phyloP scores from a whole-genome alignment of 495 filamentous ascomycete species.

The Aspergillus saccharolyticus region DNA sequence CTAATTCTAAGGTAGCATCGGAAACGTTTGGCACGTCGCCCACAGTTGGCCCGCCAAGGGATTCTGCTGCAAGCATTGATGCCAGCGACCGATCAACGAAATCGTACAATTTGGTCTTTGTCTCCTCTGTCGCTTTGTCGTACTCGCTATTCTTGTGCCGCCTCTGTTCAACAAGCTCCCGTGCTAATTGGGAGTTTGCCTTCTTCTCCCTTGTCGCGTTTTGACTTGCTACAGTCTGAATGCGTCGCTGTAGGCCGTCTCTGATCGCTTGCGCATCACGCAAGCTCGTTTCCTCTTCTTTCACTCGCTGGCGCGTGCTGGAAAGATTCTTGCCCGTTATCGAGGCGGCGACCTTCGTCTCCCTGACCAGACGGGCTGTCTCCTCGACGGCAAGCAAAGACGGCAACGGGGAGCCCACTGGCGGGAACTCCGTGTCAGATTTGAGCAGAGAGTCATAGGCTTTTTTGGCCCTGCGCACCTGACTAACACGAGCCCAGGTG shows the following conservation, averaged over 20 bases:
- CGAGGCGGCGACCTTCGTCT: conserved; percentile 56
- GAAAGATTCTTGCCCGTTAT: conserved; percentile 51
- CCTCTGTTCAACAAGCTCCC: conserved; percentile 53
- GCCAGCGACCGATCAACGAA: conserved; percentile 73
- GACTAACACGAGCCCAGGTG: conserved; percentile 41
- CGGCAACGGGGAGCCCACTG: conserved; percentile 61
- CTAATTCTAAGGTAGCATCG: conserved; percentile 55
- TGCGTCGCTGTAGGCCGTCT: conserved; percentile 52
- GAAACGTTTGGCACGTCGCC: conserved; percentile 66
- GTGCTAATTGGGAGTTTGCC: conserved; percentile 53
- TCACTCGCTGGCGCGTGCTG: conserved; percentile 47
- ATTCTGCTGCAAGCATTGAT: conserved; percentile 79
- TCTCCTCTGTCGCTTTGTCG: conserved; percentile 47
- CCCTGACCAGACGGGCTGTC: conserved; percentile 56
- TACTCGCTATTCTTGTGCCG: conserved; percentile 52
- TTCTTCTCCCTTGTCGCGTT: conserved; percentile 51
- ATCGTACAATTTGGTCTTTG: conserved; percentile 59
- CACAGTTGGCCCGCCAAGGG: conserved; percentile 78
- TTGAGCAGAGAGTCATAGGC: conserved; percentile 60
- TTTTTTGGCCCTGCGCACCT: conserved; percentile 53
- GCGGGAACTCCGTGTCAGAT: conserved; percentile 58
- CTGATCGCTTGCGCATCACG: conserved; percentile 53
- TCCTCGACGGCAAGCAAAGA: conserved; percentile 65
- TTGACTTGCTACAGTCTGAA: conserved; percentile 49
- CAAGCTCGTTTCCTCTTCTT: conserved; percentile 55